Evolutionary conservation across 2,329 filamentous ascomycete species (phyloP).

Genomic region (Alternaria arborescens): DNA sequence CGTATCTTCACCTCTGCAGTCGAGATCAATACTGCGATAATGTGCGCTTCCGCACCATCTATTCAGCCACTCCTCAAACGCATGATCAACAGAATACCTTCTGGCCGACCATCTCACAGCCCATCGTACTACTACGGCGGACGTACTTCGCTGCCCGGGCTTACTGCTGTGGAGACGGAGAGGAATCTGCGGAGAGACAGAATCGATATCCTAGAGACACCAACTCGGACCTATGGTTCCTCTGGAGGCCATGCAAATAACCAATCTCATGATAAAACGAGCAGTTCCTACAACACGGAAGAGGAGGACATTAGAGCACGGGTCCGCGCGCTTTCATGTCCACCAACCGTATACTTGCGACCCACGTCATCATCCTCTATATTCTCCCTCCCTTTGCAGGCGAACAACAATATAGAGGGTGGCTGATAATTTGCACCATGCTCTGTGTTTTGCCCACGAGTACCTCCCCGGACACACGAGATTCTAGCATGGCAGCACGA

Average conservation of each 20-base stretch:
- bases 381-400: neutral
- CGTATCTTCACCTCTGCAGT: slow-evolving; percentile 5
- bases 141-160: neutral
- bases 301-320: slow-evolving; percentile 9
- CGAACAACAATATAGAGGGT: neutral
- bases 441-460: neutral
- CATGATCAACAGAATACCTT: slow-evolving; percentile 21
- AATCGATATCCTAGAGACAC: slow-evolving; percentile 9
- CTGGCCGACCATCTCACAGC: slow-evolving; percentile 11
- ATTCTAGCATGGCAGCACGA: neutral
- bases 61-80: slow-evolving; percentile 32
- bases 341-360: neutral
- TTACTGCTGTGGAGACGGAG: slow-evolving; percentile 2
- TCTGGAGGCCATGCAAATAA: neutral
- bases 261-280: neutral
- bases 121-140: slow-evolving; percentile 23
- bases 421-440: neutral
- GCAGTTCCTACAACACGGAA: neutral
- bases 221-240: neutral
- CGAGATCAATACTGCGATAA: slow-evolving; percentile 39
- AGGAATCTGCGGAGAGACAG: slow-evolving; percentile 1
- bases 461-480: neutral
- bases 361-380: neutral
- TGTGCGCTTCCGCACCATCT: slow-evolving; percentile 35
- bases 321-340: slow-evolving; percentile 9